Evolutionary conservation across 2,329 filamentous ascomycete species (phyloP).

Genomic region (Botrytis byssoidea): DNA sequence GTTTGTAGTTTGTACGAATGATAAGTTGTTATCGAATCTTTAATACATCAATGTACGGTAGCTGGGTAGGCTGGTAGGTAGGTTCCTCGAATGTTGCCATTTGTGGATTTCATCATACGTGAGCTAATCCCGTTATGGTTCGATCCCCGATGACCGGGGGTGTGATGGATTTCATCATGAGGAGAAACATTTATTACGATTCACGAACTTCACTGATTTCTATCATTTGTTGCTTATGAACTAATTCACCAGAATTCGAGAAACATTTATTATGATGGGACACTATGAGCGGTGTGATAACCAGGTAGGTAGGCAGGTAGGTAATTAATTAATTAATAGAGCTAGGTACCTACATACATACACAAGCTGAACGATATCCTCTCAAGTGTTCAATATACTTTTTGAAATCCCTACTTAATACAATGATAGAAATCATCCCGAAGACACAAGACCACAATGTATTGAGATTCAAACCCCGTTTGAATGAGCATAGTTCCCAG

Average conservation of each 20-base stretch:
- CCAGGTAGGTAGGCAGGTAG: not conserved
- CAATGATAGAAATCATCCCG: not conserved
- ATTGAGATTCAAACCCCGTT: no score
- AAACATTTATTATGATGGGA: not conserved
- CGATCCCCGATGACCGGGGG: constrained; percentile 13
- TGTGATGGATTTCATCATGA: not conserved
- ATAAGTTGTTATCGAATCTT: constrained; percentile 1
- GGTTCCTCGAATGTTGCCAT: constrained; percentile 10
- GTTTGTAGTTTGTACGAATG: not conserved
- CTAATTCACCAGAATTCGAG: not conserved
- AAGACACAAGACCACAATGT: not conserved
- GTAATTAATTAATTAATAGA: not conserved
- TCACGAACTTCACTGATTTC: not conserved
- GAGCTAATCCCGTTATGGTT: constrained; percentile 7
- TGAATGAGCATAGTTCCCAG: not conserved
- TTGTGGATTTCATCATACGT: constrained; percentile 14
- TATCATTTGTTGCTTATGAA: not conserved
- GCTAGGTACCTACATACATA: not conserved
- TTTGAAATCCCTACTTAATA: not conserved
- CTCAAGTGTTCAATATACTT: not conserved
- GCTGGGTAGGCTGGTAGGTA: not conserved
- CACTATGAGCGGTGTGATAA: not conserved
- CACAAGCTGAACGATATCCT: not conserved
- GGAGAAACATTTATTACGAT: not conserved
- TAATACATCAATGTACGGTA: not conserved